phyloP scores from a whole-genome alignment of 768 basidiomycete species.

The Dendrothele bispora region DNA sequence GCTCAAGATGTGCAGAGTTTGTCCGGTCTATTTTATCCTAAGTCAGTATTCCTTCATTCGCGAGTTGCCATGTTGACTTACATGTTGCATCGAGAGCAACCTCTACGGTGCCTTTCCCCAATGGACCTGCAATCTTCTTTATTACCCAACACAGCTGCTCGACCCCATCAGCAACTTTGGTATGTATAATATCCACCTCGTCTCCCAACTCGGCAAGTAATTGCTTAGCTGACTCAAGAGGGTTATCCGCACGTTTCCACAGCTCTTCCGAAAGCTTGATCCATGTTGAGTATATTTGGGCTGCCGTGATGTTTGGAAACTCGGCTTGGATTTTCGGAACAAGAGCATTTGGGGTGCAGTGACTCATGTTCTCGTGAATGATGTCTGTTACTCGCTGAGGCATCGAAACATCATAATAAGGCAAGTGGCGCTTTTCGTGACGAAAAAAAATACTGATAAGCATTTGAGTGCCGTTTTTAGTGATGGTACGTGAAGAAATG shows the following conservation, averaged over 20 bases:
- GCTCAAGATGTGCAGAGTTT: constrained; percentile 21
- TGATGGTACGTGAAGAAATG: too few relatives aligned
- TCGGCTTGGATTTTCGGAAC: too few relatives aligned
- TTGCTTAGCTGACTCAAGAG: constrained; percentile 12
- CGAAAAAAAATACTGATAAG: too few relatives aligned
- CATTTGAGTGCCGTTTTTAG: too few relatives aligned
- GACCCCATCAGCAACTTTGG: constrained; percentile 13
- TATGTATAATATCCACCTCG: constrained; percentile 12
- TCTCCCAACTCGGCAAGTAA: constrained; percentile 13
- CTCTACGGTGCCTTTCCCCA: constrained; percentile 10
- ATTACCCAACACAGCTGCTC: constrained; percentile 14
- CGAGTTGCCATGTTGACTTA: background rate
- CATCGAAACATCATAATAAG: too few relatives aligned
- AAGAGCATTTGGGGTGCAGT: too few relatives aligned
- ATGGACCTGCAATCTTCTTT: constrained; percentile 10
- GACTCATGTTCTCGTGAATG: too few relatives aligned
- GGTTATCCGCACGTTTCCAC: constrained; percentile 15
- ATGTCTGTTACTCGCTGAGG: too few relatives aligned
- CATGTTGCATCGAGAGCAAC: constrained; percentile 16
- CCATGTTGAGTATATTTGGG: constrained; percentile 18
- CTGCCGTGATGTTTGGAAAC: constrained; percentile 9
- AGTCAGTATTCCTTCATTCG: background rate
- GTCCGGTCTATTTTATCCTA: constrained; percentile 8
- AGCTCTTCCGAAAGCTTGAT: constrained; percentile 10
- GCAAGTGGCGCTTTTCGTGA: too few relatives aligned